A percentile compares a stretch with the other conserved stretches of the same genome.
Conservation (phyloP, 2,329 filamentous ascomycete species). For the Dothistroma pini region DNA sequence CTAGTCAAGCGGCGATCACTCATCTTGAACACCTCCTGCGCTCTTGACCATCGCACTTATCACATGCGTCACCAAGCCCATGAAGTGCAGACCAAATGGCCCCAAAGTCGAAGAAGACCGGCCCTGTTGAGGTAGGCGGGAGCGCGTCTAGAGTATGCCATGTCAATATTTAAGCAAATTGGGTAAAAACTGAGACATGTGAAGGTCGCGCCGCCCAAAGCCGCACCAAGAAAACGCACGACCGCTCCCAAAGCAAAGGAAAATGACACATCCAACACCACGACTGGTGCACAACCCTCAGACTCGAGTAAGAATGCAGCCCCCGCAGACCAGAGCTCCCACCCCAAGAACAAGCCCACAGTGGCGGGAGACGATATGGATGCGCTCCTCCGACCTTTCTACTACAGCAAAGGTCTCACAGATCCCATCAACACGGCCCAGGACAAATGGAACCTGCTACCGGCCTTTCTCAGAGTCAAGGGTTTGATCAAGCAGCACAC, state of each 20-base stretch:
- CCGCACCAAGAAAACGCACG: slow-evolving; percentile 16
- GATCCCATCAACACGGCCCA: slow-evolving; percentile 67
- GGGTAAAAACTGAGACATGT: slow-evolving; percentile 10
- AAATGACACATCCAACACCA: slow-evolving; percentile 5
- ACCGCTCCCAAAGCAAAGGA: slow-evolving; percentile 9
- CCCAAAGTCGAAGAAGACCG: slow-evolving; percentile 32
- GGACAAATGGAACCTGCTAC: slow-evolving; percentile 96
- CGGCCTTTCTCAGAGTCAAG: slow-evolving; percentile 98
- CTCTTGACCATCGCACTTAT: neutral
- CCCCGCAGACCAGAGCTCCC: slow-evolving; percentile 1
- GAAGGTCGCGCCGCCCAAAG: slow-evolving; percentile 20
- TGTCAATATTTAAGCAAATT: slow-evolving; percentile 4
- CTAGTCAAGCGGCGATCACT: neutral
- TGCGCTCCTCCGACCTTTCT: slow-evolving; percentile 65
- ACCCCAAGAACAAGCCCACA: slow-evolving; percentile 22
- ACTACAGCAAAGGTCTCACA: slow-evolving; percentile 63
- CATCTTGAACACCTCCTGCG: neutral
- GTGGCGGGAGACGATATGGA: slow-evolving; percentile 44
- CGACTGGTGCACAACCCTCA: neutral
- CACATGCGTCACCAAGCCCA: neutral
- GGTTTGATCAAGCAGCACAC: slow-evolving; percentile 96
- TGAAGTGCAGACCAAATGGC: slow-evolving; percentile 28
- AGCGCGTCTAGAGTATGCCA: slow-evolving; percentile 28
- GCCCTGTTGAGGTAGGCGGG: slow-evolving; percentile 30
- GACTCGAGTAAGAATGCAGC: slow-evolving; percentile 1